Evolutionary conservation across 768 basidiomycete species (phyloP), one percentile per base, ranked within the genome.

Genomic region (Amanita exitialis): DNA sequence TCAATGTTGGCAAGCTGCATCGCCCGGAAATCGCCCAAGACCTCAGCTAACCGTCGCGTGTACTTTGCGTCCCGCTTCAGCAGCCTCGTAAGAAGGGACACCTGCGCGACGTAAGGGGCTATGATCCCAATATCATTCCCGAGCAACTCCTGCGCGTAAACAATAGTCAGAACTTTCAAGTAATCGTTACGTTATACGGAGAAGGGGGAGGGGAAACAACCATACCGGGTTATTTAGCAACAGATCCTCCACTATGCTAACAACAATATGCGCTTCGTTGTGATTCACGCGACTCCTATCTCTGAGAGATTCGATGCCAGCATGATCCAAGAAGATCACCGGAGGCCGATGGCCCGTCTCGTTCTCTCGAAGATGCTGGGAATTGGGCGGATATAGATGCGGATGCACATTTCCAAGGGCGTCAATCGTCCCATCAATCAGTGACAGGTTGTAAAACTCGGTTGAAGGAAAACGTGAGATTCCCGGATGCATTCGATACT

Each of bases 401-500:
- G 79, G 64, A 1, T 70, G 58, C 16, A 83, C 63, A 44, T 72
- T 72, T n/a, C 76, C 76, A 27, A 52, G 54, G 4, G 57, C 61
- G 54, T 83, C 79, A 20, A 85, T 75, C 1, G 89, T 92, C 13
- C 91, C 91, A 62, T 95, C 86, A 37, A 71, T 72, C 42, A 96
- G 62, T 1, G 75, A 70, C 23, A 71, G 70, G 38, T 80, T 69
- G 69, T 97, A 97, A 63, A 96, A 96, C 53, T 90, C 84, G 23
- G 71, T 62, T 34, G 86, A 82, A 8, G 94, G 91, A 70, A 97
- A 97, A 18, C 74, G 74, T 1, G 93, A 90, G 58, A 97, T 92
- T 34, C 72, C 71, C 10, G 93, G 94, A 59, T 94, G 91, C 93
- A 97, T 97, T 32, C 93, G 83, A 59, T 96, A 97, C 66, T 97